phyloP scores from a whole-genome alignment of 176 grass and related monocot species.

The Oryza coarctata region DNA sequence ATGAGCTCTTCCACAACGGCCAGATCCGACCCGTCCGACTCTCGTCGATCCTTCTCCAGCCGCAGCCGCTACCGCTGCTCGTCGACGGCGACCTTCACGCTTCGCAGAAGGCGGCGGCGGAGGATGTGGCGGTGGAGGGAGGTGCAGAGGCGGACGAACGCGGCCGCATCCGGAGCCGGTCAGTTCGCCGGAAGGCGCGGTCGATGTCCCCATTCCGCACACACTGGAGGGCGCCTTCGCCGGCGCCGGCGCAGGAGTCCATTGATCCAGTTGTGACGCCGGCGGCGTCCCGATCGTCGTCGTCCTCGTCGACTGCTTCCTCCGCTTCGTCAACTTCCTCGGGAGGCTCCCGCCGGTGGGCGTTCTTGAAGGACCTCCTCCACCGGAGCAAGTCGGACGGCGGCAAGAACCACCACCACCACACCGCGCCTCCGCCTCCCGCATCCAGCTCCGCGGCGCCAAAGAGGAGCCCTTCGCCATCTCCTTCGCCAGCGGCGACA shows the following conservation, averaged over 20 bases:
- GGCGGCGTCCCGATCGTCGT: slow-evolving; percentile 41
- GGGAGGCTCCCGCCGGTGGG: slow-evolving; percentile 65
- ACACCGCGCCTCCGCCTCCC: neutral
- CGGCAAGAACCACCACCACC: slow-evolving; percentile 28
- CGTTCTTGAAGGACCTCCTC: slow-evolving; percentile 88
- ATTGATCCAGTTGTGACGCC: slow-evolving; percentile 4
- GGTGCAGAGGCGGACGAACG: neutral
- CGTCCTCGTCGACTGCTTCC: slow-evolving; percentile 48
- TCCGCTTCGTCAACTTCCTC: slow-evolving; percentile 45
- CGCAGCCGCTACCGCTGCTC: slow-evolving; percentile 29
- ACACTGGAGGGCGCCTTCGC: slow-evolving; percentile 22
- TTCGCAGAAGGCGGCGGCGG: neutral
- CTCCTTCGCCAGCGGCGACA: neutral
- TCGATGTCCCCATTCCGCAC: slow-evolving; percentile 75
- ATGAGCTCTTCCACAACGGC: slow-evolving; percentile 89
- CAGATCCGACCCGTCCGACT: slow-evolving; percentile 74
- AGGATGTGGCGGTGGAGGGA: rapidly evolving
- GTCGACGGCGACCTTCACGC: neutral
- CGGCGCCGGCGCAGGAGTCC: neutral
- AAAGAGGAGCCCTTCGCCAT: slow-evolving; percentile 1
- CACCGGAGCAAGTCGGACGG: slow-evolving; percentile 90
- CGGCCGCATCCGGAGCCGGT: slow-evolving; percentile 48
- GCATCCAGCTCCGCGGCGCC: neutral
- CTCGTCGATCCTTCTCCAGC: slow-evolving; percentile 42
- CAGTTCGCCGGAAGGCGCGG: slow-evolving; percentile 55